Evolutionary conservation across 768 basidiomycete species (phyloP), one percentile per base, ranked within the genome.

Genomic region (Rhodotorula taiwanensis): DNA sequence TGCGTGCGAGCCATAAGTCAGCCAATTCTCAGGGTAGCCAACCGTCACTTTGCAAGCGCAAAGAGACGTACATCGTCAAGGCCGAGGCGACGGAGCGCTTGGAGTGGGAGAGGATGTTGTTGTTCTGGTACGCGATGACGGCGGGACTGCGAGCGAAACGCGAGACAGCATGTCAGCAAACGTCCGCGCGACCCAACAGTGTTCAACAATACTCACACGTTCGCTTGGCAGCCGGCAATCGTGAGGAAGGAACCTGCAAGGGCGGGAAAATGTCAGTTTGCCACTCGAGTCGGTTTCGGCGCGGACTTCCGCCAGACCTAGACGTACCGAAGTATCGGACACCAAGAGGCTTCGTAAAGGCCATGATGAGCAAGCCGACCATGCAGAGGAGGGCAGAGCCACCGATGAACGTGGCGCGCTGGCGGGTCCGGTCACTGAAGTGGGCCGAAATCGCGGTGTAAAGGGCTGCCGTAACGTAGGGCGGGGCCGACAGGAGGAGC

Each of bases 401-500:
- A 30, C 43, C 60, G 54, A 75, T 72, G 52, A 71, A 72, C 36
- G 62, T 56, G 1, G 68, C 75, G 52, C 75, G 72, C 30, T 61
- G 45, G 36, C 64, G 57, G 36, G 50, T 39, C 62, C 69, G 71
- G 66, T 67, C 66, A 1, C 57, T 45, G 44, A 52, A 3, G 44
- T 28, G n/a, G 25, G 61, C 66, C 7, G 48, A n/a, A n/a, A 28
- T 15, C 18, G 31, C 45, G 47, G 71, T 72, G 67, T 58, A 73
- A 55, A 74, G 55, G 52, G 71, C 72, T 57, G 70, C 74, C 30
- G 67, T 62, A 51, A 70, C 69, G 68, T 74, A 74, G 34, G 74
- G 74, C 27, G 74, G 74, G 5, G 74, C 74, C 14, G 72, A 73
- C n/a, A 74, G 70, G 52, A 68, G 58, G 42, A 73, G 72, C n/a